Conservation (phyloP, 495 filamentous ascomycete species). For the Xylaria curta region DNA sequence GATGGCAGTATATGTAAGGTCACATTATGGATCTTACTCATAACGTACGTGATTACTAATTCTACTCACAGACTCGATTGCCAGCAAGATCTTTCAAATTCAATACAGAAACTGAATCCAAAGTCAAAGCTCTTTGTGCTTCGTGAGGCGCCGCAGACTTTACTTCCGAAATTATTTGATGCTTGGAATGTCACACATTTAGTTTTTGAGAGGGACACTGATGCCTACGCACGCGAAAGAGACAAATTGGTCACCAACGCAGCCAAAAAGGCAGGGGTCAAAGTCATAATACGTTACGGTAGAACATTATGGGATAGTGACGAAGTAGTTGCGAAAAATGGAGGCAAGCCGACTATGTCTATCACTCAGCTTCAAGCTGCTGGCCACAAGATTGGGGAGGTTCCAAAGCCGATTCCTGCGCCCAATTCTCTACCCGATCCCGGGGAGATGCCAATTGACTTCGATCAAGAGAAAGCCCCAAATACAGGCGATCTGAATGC, state of each 20-base stretch:
- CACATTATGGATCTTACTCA: slow-evolving; percentile 1
- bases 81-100: slow-evolving; percentile 65
- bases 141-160: slow-evolving; percentile 69
- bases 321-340: slow-evolving; percentile 65
- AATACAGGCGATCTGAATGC: slow-evolving; percentile 61
- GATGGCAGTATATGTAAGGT: slow-evolving; percentile 67
- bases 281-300: slow-evolving; percentile 64
- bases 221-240: slow-evolving; percentile 67
- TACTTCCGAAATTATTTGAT: slow-evolving; percentile 71
- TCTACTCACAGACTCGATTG: slow-evolving; percentile 60
- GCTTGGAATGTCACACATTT: slow-evolving; percentile 72
- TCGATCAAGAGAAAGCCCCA: slow-evolving; percentile 56
- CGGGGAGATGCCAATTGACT: slow-evolving; percentile 61
- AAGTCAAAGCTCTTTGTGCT: slow-evolving; percentile 71
- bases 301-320: slow-evolving; percentile 73
- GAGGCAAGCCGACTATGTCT: slow-evolving; percentile 72
- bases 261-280: slow-evolving; percentile 66
- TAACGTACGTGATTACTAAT: neutral
- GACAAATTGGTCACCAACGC: slow-evolving; percentile 60
- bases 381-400: slow-evolving; percentile 53
- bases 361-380: slow-evolving; percentile 65
- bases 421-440: slow-evolving; percentile 65
- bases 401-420: slow-evolving; percentile 60
- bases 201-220: slow-evolving; percentile 77
- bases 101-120: slow-evolving; percentile 65